Conservation (phyloP, 108 stramenopile genomes). For the Cyclotella sp. region DNA sequence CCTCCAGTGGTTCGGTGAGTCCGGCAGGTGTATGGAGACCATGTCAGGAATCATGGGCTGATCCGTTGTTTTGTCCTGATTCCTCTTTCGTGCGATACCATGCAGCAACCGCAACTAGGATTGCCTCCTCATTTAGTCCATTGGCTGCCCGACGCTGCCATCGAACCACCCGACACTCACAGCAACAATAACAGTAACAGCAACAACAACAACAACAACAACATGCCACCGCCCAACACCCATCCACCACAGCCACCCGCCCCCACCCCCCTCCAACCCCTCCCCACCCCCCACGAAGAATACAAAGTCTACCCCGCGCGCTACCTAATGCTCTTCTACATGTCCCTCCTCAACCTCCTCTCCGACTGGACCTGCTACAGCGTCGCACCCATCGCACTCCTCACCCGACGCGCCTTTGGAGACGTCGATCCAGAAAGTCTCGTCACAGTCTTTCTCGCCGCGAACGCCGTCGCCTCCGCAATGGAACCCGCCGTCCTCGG, state of each 20-base stretch:
- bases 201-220: not conserved
- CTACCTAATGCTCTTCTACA: constrained; percentile 81
- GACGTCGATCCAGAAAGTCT: constrained; percentile 86
- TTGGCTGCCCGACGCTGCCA: not conserved
- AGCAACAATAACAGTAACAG: not conserved
- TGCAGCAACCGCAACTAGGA: not conserved
- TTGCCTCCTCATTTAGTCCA: constrained; percentile 6
- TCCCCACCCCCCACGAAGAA: constrained; percentile 10
- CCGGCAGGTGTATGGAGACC: too few relatives aligned
- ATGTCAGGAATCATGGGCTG: too few relatives aligned
- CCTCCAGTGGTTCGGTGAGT: not conserved
- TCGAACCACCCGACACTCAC: not conserved
- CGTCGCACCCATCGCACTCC: constrained; percentile 83
- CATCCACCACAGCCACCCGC: not conserved
- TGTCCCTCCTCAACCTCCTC: constrained; percentile 84
- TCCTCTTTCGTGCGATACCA: not conserved
- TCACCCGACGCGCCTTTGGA: constrained; percentile 74
- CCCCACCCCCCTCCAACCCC: not conserved
- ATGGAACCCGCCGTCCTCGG: constrained; percentile 85
- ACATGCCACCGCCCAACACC: not conserved
- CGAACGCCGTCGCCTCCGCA: constrained; percentile 82
- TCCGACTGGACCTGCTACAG: constrained; percentile 93
- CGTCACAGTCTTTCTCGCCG: constrained; percentile 79
- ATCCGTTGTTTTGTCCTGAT: too few relatives aligned
- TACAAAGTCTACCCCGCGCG: constrained; percentile 38